Evolutionary conservation across 2,329 filamentous ascomycete genomes (phyloP).

Genomic region (Fusarium sp.): DNA sequence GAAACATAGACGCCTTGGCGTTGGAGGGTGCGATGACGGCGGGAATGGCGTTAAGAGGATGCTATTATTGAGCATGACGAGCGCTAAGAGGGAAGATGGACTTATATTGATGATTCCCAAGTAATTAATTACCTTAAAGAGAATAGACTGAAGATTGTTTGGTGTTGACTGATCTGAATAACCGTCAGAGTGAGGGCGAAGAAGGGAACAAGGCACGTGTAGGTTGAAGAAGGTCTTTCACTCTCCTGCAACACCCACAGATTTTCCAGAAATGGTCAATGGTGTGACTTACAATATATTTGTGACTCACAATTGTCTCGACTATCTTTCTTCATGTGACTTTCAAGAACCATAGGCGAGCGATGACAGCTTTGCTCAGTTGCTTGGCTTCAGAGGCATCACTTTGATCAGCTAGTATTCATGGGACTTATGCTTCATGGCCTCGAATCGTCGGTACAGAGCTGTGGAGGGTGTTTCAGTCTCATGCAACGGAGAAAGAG

Average conservation of each 20-base stretch:
- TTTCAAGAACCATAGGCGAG: background rate
- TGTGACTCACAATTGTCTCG: too few species aligned
- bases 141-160: background rate
- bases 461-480: too few species aligned
- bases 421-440: too few species aligned
- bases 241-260: too few species aligned
- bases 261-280: background rate
- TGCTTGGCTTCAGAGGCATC: background rate
- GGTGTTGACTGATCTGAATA: background rate
- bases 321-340: too few species aligned
- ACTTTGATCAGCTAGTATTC: background rate
- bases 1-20: constrained; percentile 31
- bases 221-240: background rate
- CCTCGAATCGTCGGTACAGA: too few species aligned
- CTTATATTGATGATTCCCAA: background rate
- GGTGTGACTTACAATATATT: background rate
- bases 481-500: background rate
- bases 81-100: background rate
- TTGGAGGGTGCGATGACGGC: constrained; percentile 3
- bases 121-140: background rate
- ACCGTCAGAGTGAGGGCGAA: background rate
- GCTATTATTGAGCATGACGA: constrained; percentile 6
- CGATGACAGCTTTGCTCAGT: background rate
- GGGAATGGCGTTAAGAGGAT: constrained; percentile 27
- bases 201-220: background rate